phyloP scores from a whole-genome alignment of 495 filamentous ascomycete genomes.

The Lasiosphaeria miniovina region DNA sequence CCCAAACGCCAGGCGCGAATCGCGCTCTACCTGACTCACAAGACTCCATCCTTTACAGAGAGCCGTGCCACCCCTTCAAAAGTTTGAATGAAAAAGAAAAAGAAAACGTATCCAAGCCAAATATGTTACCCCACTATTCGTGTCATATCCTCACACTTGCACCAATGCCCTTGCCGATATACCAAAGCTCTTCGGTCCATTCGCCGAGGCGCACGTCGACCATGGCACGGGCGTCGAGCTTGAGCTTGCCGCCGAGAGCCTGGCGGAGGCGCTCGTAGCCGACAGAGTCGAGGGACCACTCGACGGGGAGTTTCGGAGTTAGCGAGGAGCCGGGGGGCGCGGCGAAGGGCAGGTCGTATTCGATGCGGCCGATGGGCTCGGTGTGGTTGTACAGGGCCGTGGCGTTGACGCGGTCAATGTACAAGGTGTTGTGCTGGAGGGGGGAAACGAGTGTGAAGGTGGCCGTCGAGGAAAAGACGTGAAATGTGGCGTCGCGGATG shows the following conservation, averaged over 20 bases:
- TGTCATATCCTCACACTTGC: conserved; percentile 62
- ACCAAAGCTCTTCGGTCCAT: conserved; percentile 69
- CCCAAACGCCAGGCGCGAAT: no score
- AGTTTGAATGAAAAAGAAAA: neutral
- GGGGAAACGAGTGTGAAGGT: conserved; percentile 82
- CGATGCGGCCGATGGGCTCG: conserved; percentile 70
- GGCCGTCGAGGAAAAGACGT: conserved; percentile 81
- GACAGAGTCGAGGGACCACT: conserved; percentile 69
- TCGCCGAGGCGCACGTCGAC: conserved; percentile 67
- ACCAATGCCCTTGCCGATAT: conserved; percentile 69
- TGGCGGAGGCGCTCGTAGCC: conserved; percentile 77
- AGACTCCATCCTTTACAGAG: no score
- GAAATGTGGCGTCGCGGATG: conserved; percentile 81
- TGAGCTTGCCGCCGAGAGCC: conserved; percentile 79
- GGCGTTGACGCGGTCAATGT: conserved; percentile 74
- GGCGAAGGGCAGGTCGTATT: conserved; percentile 69
- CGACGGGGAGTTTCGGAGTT: conserved; percentile 76
- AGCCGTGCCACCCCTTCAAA: no score
- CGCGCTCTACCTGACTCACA: no score
- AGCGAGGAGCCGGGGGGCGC: conserved; percentile 69
- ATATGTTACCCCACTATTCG: neutral
- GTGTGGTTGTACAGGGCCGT: conserved; percentile 80
- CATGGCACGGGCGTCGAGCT: conserved; percentile 72
- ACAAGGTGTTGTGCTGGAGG: conserved; percentile 64
- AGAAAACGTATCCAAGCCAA: neutral